These are phyloP conservation scores for Diaporthe citrichinensis DNA, from an alignment of 2,329 filamentous ascomycete species.

Conservation along the genomic window DNA sequence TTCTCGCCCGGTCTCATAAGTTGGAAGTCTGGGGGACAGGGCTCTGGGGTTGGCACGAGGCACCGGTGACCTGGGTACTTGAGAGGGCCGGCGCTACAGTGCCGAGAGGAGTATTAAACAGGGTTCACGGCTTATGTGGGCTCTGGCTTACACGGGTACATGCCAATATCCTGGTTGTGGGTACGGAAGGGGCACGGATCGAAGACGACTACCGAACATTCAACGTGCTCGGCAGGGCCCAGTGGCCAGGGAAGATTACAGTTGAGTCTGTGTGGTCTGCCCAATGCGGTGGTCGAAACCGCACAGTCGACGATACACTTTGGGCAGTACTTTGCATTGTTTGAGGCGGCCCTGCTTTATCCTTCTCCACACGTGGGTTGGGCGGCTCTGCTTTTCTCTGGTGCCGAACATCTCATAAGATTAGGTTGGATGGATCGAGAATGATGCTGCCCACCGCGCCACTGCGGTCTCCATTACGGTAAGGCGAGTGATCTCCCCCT, in stretches of 20 bases:
- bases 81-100: conserved; percentile 38
- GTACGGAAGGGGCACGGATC: conserved; percentile 38
- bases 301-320: conserved; percentile 27
- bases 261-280: conserved; percentile 34
- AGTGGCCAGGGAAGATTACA: conserved; percentile 31
- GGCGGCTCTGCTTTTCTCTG: conserved; percentile 3
- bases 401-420: conserved; percentile 21
- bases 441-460: conserved; percentile 21
- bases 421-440: conserved; percentile 31
- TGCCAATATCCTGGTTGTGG: conserved; percentile 35
- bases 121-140: conserved; percentile 41
- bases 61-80: conserved; percentile 34
- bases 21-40: conserved; percentile 30
- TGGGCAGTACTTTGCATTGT: conserved; percentile 11
- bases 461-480: conserved; percentile 27
- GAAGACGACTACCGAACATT: conserved; percentile 34
- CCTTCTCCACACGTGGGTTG: conserved; percentile 19
- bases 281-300: conserved; percentile 21
- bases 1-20: conserved; percentile 35
- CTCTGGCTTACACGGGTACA: conserved; percentile 37
- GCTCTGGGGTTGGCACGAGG: conserved; percentile 32
- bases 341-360: not conserved
- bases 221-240: conserved; percentile 35
- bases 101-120: conserved; percentile 37
- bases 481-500: conserved; percentile 14